phyloP scores from a whole-genome alignment of 345 rosid species.

The Litchi chinensis region DNA sequence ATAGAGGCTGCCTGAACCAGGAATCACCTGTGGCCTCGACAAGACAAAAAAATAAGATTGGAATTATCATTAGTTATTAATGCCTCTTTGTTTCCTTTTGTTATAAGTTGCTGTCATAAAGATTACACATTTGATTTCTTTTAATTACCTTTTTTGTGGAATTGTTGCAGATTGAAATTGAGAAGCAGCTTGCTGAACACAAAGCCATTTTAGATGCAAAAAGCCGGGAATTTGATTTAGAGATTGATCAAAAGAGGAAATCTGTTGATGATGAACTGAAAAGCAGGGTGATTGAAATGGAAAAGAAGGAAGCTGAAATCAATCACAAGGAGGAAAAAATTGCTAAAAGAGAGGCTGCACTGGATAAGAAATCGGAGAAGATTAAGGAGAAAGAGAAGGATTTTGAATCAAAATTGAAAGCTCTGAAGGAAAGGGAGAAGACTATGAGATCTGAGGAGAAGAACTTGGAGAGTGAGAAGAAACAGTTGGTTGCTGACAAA shows the following conservation, averaged over 20 bases:
- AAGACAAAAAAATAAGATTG: neutral
- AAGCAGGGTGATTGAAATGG: slow-evolving; percentile 67
- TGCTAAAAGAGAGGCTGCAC: slow-evolving; percentile 69
- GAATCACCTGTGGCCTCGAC: neutral
- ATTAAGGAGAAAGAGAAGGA: slow-evolving; percentile 77
- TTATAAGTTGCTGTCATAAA: neutral
- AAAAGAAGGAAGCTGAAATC: slow-evolving; percentile 82
- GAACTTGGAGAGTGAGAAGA: slow-evolving; percentile 63
- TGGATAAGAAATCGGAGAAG: slow-evolving; percentile 76
- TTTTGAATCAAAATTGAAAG: slow-evolving; percentile 59
- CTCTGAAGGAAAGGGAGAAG: slow-evolving; percentile 73
- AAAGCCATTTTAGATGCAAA: slow-evolving; percentile 65
- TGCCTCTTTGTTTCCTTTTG: neutral
- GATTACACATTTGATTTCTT: slow-evolving; percentile 5
- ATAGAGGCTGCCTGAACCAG: neutral
- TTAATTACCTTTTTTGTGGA: slow-evolving; percentile 2
- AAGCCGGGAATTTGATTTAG: slow-evolving; percentile 73
- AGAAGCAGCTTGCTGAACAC: slow-evolving; percentile 82
- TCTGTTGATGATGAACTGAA: slow-evolving; percentile 67
- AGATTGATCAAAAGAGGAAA: slow-evolving; percentile 77
- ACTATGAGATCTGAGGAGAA: slow-evolving; percentile 59
- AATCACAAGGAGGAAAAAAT: slow-evolving; percentile 85
- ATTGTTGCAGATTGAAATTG: slow-evolving; percentile 63
- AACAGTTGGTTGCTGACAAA: slow-evolving; percentile 50
- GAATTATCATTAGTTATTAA: neutral